Percentiles rank a stretch among this genome's conserved stretches.
Conservation (phyloP, 495 filamentous ascomycete genomes). For the Lophiotrema nucula region DNA sequence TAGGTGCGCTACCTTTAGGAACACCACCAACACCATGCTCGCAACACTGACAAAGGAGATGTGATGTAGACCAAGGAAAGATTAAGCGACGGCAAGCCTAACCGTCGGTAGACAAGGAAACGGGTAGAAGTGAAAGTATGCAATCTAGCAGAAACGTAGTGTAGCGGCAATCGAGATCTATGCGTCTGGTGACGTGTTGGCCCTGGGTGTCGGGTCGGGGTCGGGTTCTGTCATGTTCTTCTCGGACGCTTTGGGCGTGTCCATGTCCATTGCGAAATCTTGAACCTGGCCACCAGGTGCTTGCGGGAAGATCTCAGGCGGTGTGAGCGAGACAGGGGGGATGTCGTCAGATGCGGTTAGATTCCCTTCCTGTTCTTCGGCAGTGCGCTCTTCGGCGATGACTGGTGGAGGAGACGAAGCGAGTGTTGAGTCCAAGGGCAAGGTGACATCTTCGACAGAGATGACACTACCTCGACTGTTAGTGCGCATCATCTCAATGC, state of each 20-base stretch:
- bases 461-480: conserved; percentile 87
- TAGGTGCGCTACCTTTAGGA: conserved; percentile 33
- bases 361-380: conserved; percentile 29
- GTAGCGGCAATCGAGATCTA: conserved; percentile 5
- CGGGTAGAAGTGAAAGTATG: conserved; percentile 4
- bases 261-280: conserved; percentile 43
- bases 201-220: conserved; percentile 31
- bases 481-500: conserved; percentile 93
- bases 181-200: conserved; percentile 8
- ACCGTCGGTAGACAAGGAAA: no score
- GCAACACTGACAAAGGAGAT: neutral
- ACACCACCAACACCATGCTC: conserved; percentile 33
- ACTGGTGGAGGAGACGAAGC: conserved; percentile 33
- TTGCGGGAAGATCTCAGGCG: conserved; percentile 45
- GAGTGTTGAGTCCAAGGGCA: conserved; percentile 19
- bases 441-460: conserved; percentile 41
- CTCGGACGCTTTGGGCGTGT: conserved; percentile 29
- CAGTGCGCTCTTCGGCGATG: conserved; percentile 30
- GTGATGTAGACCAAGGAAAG: neutral
- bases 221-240: conserved; percentile 7
- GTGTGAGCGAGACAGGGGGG: conserved; percentile 41
- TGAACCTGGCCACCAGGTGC: conserved; percentile 38
- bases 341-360: conserved; percentile 26
- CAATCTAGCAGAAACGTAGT: conserved; percentile 1
- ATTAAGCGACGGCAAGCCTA: no score